Percentiles rank a stretch among this genome's conserved stretches.
phyloP scores from a whole-genome alignment of 1,284 basidiomycete species.

The Papiliotrema flavescens region DNA sequence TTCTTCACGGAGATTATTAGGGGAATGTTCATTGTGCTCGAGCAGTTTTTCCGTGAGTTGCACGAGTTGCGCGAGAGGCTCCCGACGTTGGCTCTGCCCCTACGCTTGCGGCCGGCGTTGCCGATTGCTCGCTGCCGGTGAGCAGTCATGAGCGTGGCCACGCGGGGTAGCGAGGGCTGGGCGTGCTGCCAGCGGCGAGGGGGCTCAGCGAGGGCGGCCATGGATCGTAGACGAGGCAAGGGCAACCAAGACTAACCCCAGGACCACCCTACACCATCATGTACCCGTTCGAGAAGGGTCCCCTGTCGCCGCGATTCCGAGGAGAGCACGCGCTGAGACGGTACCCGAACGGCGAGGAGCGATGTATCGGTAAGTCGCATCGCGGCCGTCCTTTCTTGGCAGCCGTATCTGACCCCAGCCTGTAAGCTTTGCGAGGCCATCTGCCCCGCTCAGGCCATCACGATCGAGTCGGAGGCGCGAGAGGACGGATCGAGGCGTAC shows the following conservation, averaged over 20 bases:
- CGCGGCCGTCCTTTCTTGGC: not conserved
- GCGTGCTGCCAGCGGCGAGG: too few relatives aligned
- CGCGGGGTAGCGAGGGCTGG: too few relatives aligned
- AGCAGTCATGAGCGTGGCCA: too few relatives aligned
- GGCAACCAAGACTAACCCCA: constrained; percentile 5
- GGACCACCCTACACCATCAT: constrained; percentile 92
- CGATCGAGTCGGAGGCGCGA: constrained; percentile 96
- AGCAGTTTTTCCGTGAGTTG: constrained; percentile 84
- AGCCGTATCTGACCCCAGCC: constrained; percentile 54
- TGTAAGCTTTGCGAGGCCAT: constrained; percentile 99
- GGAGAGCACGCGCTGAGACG: constrained; percentile 98
- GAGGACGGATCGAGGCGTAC: constrained; percentile 94
- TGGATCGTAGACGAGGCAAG: too few relatives aligned
- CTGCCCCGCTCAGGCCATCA: constrained; percentile 98
- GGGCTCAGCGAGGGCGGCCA: too few relatives aligned
- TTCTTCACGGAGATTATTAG: constrained; percentile 98
- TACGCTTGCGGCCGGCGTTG: too few relatives aligned
- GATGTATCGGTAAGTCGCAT: constrained; percentile 79
- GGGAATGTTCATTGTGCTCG: constrained; percentile 99
- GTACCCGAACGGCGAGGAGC: constrained; percentile 97
- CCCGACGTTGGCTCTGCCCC: too few relatives aligned
- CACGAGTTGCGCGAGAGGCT: too few relatives aligned
- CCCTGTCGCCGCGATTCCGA: constrained; percentile 94
- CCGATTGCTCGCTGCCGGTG: too few relatives aligned
- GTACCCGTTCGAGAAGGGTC: constrained; percentile 88